These are phyloP conservation scores for Euphorbia celastroides DNA, from an alignment of 441 rosid species.

Conservation along the genomic window DNA sequence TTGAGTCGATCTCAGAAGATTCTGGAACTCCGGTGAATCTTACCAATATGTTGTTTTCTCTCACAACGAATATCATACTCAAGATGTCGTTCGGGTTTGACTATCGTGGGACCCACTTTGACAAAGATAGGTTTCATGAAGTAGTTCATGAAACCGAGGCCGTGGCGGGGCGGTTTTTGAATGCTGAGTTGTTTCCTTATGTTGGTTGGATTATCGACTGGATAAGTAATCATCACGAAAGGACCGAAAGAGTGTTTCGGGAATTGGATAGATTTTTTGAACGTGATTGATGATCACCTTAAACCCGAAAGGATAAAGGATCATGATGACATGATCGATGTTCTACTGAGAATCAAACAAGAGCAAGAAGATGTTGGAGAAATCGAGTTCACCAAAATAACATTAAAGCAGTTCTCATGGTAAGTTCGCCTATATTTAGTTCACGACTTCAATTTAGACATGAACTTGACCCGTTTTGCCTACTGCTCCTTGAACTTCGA, in stretches of 20 bases:
- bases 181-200: neutral
- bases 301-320: neutral
- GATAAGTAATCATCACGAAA: constrained; percentile 23
- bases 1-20: constrained; percentile 1
- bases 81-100: constrained; percentile 7
- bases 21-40: neutral
- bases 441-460: neutral
- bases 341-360: neutral
- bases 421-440: neutral
- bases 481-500: too few relatives aligned
- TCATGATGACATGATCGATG: neutral
- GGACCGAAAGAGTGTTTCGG: neutral
- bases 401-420: constrained; percentile 8
- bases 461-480: too few relatives aligned
- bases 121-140: neutral
- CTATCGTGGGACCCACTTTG: neutral
- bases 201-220: constrained; percentile 11
- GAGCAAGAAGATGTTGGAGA: neutral
- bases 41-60: neutral
- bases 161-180: neutral
- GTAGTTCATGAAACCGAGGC: neutral
- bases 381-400: neutral
- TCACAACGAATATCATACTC: neutral
- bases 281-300: constrained; percentile 1
- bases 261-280: neutral